phyloP scores from a whole-genome alignment of 1,284 basidiomycete genomes.

The Peniophora sp. region DNA sequence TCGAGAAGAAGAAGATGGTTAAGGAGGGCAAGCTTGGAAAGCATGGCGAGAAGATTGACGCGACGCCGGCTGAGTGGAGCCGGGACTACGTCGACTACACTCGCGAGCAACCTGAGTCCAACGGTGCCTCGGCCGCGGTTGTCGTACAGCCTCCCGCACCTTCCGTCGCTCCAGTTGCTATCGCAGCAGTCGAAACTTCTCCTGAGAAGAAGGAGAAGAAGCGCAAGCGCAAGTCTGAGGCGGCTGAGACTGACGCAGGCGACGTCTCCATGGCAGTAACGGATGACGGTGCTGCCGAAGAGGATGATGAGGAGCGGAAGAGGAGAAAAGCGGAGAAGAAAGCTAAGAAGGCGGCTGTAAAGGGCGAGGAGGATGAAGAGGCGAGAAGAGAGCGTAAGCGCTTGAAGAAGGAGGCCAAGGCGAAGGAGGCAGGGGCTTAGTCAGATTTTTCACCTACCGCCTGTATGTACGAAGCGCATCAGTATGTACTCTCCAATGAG shows the following conservation, averaged over 20 bases:
- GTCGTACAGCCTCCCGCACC: constrained; percentile 21
- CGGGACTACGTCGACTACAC: constrained; percentile 91
- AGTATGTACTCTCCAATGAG: no score
- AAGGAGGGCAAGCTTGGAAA: constrained; percentile 96
- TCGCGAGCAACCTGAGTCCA: constrained; percentile 37
- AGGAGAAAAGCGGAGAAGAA: constrained; percentile 45
- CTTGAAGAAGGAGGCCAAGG: constrained; percentile 54
- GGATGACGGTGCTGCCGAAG: constrained; percentile 31
- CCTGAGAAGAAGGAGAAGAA: constrained; percentile 63
- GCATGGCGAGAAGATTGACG: constrained; percentile 88
- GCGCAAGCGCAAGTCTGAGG: constrained; percentile 66
- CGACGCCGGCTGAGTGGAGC: constrained; percentile 89
- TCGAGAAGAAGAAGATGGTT: constrained; percentile 97
- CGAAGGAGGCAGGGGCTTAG: constrained; percentile 26
- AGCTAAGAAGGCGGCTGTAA: constrained; percentile 40
- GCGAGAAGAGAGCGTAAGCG: constrained; percentile 53
- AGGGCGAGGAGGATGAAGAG: constrained; percentile 40
- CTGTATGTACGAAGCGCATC: neutral
- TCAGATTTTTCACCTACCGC: neutral
- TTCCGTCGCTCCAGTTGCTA: constrained; percentile 34
- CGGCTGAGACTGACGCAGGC: constrained; percentile 24
- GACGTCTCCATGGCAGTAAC: constrained; percentile 35
- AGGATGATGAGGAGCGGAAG: constrained; percentile 39
- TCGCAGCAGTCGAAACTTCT: constrained; percentile 27
- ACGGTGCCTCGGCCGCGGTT: constrained; percentile 13